Evolutionary conservation across 352 stramenopile genomes (phyloP), one percentile per base, ranked within the genome.

Genomic region (Phytophthora tentaculata): DNA sequence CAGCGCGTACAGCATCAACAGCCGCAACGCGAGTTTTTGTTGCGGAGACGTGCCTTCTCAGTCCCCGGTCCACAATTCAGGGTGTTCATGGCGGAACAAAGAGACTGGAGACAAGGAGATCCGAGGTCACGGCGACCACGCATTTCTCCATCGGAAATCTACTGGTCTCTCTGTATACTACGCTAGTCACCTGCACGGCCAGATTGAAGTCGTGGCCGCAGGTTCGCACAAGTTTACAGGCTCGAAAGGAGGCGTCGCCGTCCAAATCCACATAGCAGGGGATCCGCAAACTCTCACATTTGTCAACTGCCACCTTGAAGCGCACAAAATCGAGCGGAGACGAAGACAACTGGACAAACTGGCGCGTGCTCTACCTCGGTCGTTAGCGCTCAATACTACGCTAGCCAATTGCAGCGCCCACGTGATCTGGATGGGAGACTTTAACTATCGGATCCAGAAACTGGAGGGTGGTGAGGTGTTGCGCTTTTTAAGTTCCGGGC

Each of bases 371-470:
- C 59, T 95, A 1, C 85, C 83, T 51, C 63, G 71, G 3, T 69
- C 80, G 0, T 69, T 94, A 44, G 73, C 61, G 0, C 28, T 65
- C 2, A 53, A 23, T 1, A 32, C 26, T 1, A 73, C 41, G 6
- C 48, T 95, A 0, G 83, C 81, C 3, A 76, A 64, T 10, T 78
- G 84, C 53, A 92, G 88, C 26, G 78, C 92, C 56, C 84, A 95
- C 53, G 75, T 94, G 8, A 69, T 95, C 26, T 92, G 85, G 84
- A 88, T 92, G 74, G 88, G 88, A 2, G 85, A 95, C 64, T 85
- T 95, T 37, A 93, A 92, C 71, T 94, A 93, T 68, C 80, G 80
- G 9, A 80, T 91, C 56, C 67, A 85, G 26, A 73, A 64, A 5
- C 66, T 89, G 10, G 79, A 83, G 26, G 76, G 77, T 0, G 67